Evolutionary conservation across 208 protist species (phyloP), one percentile per base, ranked within the genome.

Genomic region (Acanthamoeba healyi): DNA sequence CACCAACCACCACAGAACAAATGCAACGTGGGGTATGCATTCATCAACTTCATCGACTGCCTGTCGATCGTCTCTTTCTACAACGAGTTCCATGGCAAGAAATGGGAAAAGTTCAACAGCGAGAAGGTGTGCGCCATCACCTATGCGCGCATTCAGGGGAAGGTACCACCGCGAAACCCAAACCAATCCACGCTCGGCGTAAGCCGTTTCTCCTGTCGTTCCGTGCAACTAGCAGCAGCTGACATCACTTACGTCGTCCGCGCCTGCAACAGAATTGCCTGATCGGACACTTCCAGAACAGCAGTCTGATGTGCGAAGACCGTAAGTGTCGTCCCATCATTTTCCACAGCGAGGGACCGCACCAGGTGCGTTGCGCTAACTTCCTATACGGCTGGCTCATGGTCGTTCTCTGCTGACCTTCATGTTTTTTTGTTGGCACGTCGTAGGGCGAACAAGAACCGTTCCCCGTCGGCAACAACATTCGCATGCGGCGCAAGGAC

Each of bases 11-110:
- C 77, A 32, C 61, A 97, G 94, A 97, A 96, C 77, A 96, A 96
- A 67, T 97, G 96, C 90, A 98, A 97, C 86, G 90, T 97, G 51
- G 97, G 97, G 19, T 98, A 98, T 92, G 97, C 97, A 17, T 98
- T 98, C 89, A 96, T 98, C 42, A 98, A 98, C 90, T 97, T 98
- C 63, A 94, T 92, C 61, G n/a, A 94, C 40, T 67, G 91, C 26
- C 49, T 49, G 0, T 54, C 2, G 26, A 96, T 98, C 32, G 36
- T 91, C 14, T 29, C 38, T 7, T 95, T 98, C 94, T 94, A 97
- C 94, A 36, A 63, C 0, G 63, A 94, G 42, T 97, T 97, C 63
- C 38, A 96, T 51, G 72, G 67, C 22, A 96, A 92, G 74, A 93
- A 81, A 29, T 97, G 97, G 97, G 82, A 95, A 5, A 84, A 94